Conservation (phyloP, 805 yeast genomes). For the Schwanniomyces yamadae region DNA sequence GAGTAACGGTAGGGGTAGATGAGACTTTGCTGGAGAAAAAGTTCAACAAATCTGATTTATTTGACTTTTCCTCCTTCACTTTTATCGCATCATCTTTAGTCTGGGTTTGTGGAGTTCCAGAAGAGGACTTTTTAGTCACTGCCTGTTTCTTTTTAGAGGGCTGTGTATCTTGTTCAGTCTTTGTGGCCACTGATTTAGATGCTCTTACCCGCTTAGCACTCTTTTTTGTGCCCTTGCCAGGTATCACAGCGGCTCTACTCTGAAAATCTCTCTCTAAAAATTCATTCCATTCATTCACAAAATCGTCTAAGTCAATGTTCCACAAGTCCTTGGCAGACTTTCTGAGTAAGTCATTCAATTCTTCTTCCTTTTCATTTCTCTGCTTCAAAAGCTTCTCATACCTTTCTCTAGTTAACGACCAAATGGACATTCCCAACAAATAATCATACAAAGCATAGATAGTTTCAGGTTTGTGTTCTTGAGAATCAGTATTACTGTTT, state of each 20-base stretch:
- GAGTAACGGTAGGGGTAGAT: not conserved
- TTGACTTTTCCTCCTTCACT: conserved; percentile 1
- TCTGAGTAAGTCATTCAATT: conserved; percentile 62
- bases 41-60: conserved; percentile 4
- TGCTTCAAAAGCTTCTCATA: conserved; percentile 78
- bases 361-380: conserved; percentile 67
- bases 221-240: conserved; percentile 43
- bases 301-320: conserved; percentile 78
- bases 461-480: conserved; percentile 50
- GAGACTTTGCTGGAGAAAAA: conserved; percentile 3
- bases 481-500: conserved; percentile 27
- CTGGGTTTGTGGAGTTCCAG: no score
- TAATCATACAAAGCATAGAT: conserved; percentile 75
- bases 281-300: conserved; percentile 61
- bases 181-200: conserved; percentile 5
- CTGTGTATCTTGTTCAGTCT: conserved; percentile 3
- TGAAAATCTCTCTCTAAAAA: conserved; percentile 67
- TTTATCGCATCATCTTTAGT: no score
- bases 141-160: conserved; percentile 16
- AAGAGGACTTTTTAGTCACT: conserved; percentile 1
- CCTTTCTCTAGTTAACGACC: conserved; percentile 90
- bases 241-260: conserved; percentile 51
- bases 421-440: conserved; percentile 85
- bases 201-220: conserved; percentile 24
- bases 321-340: conserved; percentile 85